Base-by-base conservation (phyloP, 2,329 filamentous ascomycete species). In the Aspergillus persii region DNA sequence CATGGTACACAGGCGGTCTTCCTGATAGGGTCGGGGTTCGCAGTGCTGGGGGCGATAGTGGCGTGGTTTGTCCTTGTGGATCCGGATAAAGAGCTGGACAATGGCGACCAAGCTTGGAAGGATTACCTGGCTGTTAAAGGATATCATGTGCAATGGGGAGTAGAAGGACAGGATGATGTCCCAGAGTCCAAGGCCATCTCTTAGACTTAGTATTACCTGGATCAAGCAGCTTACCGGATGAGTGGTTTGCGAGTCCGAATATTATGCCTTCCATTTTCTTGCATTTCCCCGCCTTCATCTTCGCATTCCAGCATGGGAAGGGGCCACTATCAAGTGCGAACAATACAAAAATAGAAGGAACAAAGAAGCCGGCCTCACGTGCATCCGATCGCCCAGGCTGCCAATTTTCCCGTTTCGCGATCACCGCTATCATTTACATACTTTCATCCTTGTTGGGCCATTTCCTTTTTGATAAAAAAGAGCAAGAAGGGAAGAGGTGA, bases 21-120 rank as follows among this genome's bases (percentile, higher is more conserved):
- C 61, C 69, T 84, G 5, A 81, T 84, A 50, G 82, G 81, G 0
- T 79, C 79, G 1, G 81, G 71, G 0, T 83, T 84, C 69, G 81
- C 81, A 0, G 72, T 80, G 0, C 61, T 80, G 2, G 81, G 81
- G 3, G 77, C 75, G 0, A 53, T 80, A 3, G 71, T 81, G 26
- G 73, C 78, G 0, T 78, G 76, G 65, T 79, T 80, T 51, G 69
- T 83, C 1, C 78, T 83, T 33, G 79, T 79, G 1, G 76, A 83
- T 58, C 71, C 74, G 7, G 72, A 74, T 47, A 70, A 69, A 3
- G 69, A 74, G 23, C 66, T 82, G 27, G 78, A 80, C 44, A 75
- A 75, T 52, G 78, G 80, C 23, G 80, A 81, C 61, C 72, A 73
- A 7, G 71, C 68, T 1, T 83, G 77, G 73, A 80, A 78, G 61